These are phyloP conservation scores for Pythium guiyangense DNA, from an alignment of 352 stramenopile genomes.

Conservation along the genomic window DNA sequence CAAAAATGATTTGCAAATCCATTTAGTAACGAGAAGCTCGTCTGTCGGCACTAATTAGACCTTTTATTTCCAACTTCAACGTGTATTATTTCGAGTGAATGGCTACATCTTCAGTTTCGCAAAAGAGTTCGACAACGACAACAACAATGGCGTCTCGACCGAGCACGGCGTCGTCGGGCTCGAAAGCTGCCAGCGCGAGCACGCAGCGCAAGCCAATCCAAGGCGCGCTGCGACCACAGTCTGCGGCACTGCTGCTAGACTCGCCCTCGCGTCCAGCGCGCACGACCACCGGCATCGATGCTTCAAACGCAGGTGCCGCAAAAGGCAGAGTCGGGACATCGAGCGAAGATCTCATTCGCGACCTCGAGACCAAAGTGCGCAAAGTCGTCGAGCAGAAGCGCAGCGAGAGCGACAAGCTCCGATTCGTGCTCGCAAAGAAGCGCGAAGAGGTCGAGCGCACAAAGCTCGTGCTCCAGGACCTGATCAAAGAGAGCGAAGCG, in stretches of 20 bases:
- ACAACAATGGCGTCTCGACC: too few species aligned
- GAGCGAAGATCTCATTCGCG: constrained; percentile 72
- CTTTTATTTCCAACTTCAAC: too few species aligned
- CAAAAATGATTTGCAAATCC: too few species aligned
- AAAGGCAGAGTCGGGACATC: constrained; percentile 52
- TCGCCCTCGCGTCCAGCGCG: constrained; percentile 7
- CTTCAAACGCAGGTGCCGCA: neutral
- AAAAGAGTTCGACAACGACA: too few species aligned
- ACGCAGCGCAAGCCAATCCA: constrained; percentile 19
- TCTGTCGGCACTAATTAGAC: too few species aligned
- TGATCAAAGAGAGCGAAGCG: constrained; percentile 73
- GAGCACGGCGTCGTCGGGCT: neutral
- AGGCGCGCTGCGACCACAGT: constrained; percentile 32
- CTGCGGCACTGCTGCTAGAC: constrained; percentile 23
- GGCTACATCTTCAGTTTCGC: too few species aligned
- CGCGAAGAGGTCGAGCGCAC: constrained; percentile 59
- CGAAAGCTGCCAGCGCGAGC: neutral
- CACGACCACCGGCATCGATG: neutral
- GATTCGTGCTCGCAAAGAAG: constrained; percentile 60
- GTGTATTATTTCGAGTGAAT: too few species aligned
- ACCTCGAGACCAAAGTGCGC: constrained; percentile 70
- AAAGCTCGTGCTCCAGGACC: constrained; percentile 60
- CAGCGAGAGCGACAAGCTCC: constrained; percentile 68
- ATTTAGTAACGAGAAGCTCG: too few species aligned
- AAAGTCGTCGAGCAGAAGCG: constrained; percentile 81